Evolutionary conservation across 129 eudicot genomes (phyloP), one percentile per base, ranked within the genome.

Genomic region (Flaveria trinervia): DNA sequence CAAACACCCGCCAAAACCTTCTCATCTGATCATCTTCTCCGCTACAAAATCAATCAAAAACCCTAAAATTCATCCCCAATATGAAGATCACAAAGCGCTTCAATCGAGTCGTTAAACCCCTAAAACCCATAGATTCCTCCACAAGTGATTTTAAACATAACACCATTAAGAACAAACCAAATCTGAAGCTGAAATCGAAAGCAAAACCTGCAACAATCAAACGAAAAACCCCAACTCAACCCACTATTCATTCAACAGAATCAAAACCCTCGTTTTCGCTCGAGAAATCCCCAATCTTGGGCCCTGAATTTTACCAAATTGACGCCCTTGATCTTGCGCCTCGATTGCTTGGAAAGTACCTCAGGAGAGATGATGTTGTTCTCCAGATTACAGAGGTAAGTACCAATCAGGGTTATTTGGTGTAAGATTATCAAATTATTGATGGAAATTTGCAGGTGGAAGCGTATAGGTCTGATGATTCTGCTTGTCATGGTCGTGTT

Each of bases 241-340:
- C 16, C 49, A 13, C n/a, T 60, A 46, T 65, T 52, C 62, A 72
- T 13, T 30, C 81, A 71, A 15, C 16, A 55, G 74, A 76, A 36
- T 62, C 82, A 66, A 70, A 70, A 0, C 75, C 85, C 69, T 11
- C 64, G 13, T 79, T 72, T 15, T 55, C 78, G 52, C 46, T 82
- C 62, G 86, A 87, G 23, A 84, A 82, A 49, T 5, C 16, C 54
- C 64, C 84, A 61, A 83, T 84, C 48, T 78, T 93, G 86, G 66
- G 68, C 12, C 85, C 83, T 74, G 92, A 88, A 25, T 92, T 91
- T 66, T 95, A 75, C 84, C 88, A 85, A 81, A 82, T 92, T 51
- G 99, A 95, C 71, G 96, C 99, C 54, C 94, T 95, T 60, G 88
- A 92, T 28, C 99, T 95, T 60, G 99, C 99, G 68, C 97, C 99